Base-by-base conservation (phyloP, 1,139 yeast species). In the Yamadazyma friedrichii region DNA sequence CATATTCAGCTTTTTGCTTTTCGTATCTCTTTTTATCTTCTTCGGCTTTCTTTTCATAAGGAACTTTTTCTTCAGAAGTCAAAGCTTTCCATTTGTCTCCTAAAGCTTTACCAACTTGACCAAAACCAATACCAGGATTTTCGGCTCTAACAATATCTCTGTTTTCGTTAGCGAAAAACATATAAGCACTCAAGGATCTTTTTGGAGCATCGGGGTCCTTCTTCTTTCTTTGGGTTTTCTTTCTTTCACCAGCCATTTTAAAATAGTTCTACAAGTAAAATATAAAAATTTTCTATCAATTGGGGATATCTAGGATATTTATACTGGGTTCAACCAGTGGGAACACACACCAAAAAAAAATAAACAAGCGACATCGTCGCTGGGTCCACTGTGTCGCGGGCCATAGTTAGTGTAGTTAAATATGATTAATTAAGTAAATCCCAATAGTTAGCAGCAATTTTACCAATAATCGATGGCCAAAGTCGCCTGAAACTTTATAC, bases 151-250 rank as follows among this genome's bases (percentile, higher is more conserved):
- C 96, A 53, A 82, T 80, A 67, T 91, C 97, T 76, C 98, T 89
- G 80, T 87, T 86, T 61, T 89, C 97, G 63, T 88, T 89, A 58
- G 98, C 98, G 62, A 91, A 93, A 80, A 87, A 91, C 98, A 93
- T 91, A 82, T 93, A 93, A 42, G 98, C 97, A 48, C 97, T 88
- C 64, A 93, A 76, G 30, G 98, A 88, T 70, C 98, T 85, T 88
- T 93, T 93, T 66, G 98, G 98, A 52, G 98, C 98, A 70, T 91
- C 91, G 74, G 98, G 98, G 71, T 93, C 97, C 76, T 72, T 72
- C 76, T 72, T 72, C 64, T 71, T 72, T 70, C 78, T 72, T 49
- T 73, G 60, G 46, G 73, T 53, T 58, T 69, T 72, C 61, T 70
- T 72, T 59, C 67, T 72, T 61, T 71, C 77, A 36, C 60, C 56